Percentiles rank a stretch among this genome's conserved stretches.
phyloP scores from a whole-genome alignment of 148 eudicot species.

The Chenopodium quinoa region DNA sequence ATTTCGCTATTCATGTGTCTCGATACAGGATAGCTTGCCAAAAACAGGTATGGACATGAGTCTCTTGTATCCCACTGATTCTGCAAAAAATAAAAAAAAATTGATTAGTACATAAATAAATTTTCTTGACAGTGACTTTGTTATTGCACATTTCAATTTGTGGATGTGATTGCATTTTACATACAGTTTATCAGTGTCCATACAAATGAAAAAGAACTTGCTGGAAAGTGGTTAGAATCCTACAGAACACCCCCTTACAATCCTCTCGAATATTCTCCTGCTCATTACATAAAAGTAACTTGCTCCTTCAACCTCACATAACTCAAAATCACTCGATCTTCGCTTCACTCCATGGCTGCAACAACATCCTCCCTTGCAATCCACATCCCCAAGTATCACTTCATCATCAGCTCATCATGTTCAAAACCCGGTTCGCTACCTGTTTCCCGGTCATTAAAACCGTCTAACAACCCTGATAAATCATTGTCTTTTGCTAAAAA shows the following conservation, averaged over 20 bases:
- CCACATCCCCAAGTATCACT: conserved; percentile 9
- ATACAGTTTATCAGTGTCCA: not conserved
- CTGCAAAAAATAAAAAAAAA: not conserved
- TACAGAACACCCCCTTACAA: conserved; percentile 6
- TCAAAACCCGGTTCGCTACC: conserved; percentile 5
- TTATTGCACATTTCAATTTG: conserved; percentile 3
- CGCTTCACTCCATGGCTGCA: conserved; percentile 11
- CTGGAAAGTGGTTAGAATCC: not conserved
- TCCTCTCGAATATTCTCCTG: not conserved
- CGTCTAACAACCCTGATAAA: conserved; percentile 10
- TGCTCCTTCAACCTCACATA: not conserved
- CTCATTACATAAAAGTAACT: not conserved
- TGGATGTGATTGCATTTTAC: conserved; percentile 27
- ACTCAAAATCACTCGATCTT: not conserved
- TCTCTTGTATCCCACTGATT: not conserved
- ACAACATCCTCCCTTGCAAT: conserved; percentile 20
- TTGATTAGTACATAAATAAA: not conserved
- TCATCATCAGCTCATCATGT: conserved; percentile 9
- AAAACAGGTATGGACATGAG: not conserved
- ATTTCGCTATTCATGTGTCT: not conserved
- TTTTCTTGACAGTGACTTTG: conserved; percentile 19
- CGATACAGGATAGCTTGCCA: not conserved
- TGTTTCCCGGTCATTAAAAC: conserved; percentile 1
- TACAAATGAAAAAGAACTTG: not conserved
- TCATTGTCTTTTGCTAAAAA: conserved; percentile 13